These are phyloP conservation scores for Geotrichum citri-aurantii DNA, from an alignment of 1,139 yeast genomes.

Conservation along the genomic window DNA sequence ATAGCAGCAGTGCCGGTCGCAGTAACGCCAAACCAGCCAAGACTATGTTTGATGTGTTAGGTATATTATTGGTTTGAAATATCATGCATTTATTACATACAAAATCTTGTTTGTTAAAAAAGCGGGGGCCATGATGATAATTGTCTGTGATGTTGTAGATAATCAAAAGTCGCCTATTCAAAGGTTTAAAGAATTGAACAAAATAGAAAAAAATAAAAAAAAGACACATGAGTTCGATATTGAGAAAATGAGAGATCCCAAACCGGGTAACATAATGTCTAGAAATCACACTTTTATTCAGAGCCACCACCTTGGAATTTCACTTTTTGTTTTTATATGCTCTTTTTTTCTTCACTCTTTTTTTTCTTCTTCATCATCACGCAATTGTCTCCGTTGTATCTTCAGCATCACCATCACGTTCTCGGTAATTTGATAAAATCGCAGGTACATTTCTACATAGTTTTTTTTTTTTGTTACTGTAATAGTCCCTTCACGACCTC, in stretches of 20 bases:
- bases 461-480: not conserved
- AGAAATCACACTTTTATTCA: not conserved
- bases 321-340: not conserved
- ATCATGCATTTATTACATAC: not conserved
- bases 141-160: not conserved
- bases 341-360: not conserved
- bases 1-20: conserved; percentile 11
- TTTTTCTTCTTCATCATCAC: not conserved
- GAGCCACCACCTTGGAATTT: not conserved
- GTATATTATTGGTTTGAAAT: no score
- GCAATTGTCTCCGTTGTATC: not conserved
- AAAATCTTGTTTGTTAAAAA: conserved; percentile 14
- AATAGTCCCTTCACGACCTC: not conserved
- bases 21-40: conserved; percentile 12
- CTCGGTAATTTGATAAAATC: not conserved
- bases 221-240: no score
- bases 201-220: not conserved
- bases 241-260: not conserved
- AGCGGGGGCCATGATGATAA: conserved; percentile 9
- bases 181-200: not conserved
- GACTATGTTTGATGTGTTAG: not conserved
- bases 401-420: not conserved
- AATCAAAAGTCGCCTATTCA: not conserved
- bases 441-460: not conserved
- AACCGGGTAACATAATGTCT: not conserved